Base-by-base conservation (phyloP, 164 flowering plant species). In the Platanus orientalis region DNA sequence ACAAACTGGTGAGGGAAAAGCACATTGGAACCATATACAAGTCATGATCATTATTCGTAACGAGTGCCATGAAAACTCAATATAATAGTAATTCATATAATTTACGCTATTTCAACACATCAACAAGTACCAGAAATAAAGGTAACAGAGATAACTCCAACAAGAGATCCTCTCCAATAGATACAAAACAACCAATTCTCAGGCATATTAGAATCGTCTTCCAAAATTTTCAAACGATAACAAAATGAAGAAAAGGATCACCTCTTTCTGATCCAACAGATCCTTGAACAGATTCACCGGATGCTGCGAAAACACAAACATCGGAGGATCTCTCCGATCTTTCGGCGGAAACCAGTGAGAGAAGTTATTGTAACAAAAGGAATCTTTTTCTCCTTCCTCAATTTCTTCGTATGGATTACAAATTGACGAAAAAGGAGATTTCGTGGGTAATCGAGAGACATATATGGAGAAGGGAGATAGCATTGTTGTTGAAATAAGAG, bases 241-340 rank as follows among this genome's bases (percentile, higher is more conserved):
- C n/a, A n/a, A 17, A 20, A 40, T 9, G 40, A 34, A 10, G 14
- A 16, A 57, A 19, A n/a, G 28, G 17, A 24, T 16, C 34, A 88
- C 97, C 86, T 91, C 85, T 25, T 80, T 61, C 61, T 83, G 88
- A 67, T 87, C 90, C 96, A 89, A 91, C n/a, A 91, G 85, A 57
- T 89, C 84, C 71, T 77, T 75, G 70, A 91, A 80, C 75, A 62
- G 87, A 64, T 58, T 74, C 71, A 10, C 94, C 92, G 17, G 82
- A 45, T 17, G 93, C 97, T 23, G 81, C 80, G 75, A 80, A 84
- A 47, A 91, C 78, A 40, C 69, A 56, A 21, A 89, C 90, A 20
- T 83, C 86, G 1, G 40, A 91, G 83, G 25, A 51, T 50, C 25
- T 74, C 66, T 4, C 65, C 26, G 13, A 66, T 47, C 9, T 61